Base-by-base conservation (phyloP, 1,284 basidiomycete genomes). In the Prillingera fragicola region DNA sequence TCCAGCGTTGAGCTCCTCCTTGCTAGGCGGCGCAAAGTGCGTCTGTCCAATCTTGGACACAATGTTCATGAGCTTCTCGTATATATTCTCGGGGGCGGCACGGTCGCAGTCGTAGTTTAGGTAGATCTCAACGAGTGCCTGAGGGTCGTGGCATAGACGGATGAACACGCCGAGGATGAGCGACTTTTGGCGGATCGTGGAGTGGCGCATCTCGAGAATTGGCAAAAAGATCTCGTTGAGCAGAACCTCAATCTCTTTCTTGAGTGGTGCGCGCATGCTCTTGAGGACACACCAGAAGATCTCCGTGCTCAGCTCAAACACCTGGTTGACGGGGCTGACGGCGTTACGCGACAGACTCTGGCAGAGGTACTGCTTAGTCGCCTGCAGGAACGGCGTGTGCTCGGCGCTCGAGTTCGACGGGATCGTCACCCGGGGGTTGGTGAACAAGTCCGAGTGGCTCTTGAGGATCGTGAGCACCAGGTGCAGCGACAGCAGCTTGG, bases 241-340 rank as follows among this genome's bases (percentile, higher is more conserved):
- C 25, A 99, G 77, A 28, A 99, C 92, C 70, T 97, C 95, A 53
- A 98, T 97, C 73, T 99, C 96, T 85, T 97, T 97, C 88, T 99
- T 99, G 52, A 99, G 79, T 73, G 90, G 95, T 23, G 89, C 90
- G 24, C 95, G 80, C 83, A 99, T 85, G 5, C 88, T 88, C 39
- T 85, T 81, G 18, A 99, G 73, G 35, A 97, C 86, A 56, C 88
- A 82, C 91, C 94, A 98, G 71, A 98, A 98, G 57, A 98, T 96
- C 73, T 98, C 95, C 43, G 96, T 92, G 60, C 88, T 89, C 41
- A 94, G 82, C 67, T 99, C 96, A 68, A 99, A 99, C 17, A 99
- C 92, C 69, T 95, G 92, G 15, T 85, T 85, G 17, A 98, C 88
- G 8, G 91, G 83, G 65, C 87, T 92, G 52, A 97, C 86, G 37